A percentile compares a stretch with the other conserved stretches of the same genome.
phyloP scores from a whole-genome alignment of 345 rosid species.

The Clausena lansium region DNA sequence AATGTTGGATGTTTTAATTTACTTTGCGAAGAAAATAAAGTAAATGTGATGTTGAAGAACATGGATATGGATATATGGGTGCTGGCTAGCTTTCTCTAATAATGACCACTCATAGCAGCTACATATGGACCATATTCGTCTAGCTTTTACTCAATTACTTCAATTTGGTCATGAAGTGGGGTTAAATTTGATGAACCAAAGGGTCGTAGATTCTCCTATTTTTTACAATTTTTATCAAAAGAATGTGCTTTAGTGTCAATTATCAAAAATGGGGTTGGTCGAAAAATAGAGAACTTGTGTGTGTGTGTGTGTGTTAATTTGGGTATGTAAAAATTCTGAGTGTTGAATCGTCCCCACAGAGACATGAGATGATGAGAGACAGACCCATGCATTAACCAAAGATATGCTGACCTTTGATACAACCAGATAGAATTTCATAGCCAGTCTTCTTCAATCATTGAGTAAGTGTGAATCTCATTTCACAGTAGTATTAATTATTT shows the following conservation, averaged over 20 bases:
- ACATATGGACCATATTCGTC: not conserved
- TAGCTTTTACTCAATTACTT: constrained; percentile 1
- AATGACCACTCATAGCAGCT: constrained; percentile 14
- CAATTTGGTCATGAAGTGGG: constrained; percentile 1
- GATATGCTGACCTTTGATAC: constrained; percentile 22
- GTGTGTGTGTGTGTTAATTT: no score
- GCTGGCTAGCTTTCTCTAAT: constrained; percentile 16
- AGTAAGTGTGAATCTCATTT: not conserved
- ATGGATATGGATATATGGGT: not conserved
- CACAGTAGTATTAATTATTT: not conserved
- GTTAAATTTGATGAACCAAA: not conserved
- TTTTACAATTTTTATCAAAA: not conserved
- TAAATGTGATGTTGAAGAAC: constrained; percentile 9
- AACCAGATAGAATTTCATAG: constrained; percentile 17
- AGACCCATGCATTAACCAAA: constrained; percentile 3
- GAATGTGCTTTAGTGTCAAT: not conserved
- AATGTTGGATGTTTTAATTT: not conserved
- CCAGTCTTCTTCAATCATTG: not conserved
- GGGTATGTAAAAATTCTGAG: not conserved
- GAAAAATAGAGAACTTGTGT: not conserved
- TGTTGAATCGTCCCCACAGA: not conserved
- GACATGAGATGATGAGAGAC: not conserved
- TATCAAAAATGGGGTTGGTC: not conserved
- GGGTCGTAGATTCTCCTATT: not conserved
- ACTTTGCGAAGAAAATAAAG: not conserved